Percentiles rank a stretch among this genome's conserved stretches.
Evolutionary conservation across 345 rosid genomes (phyloP).

Genomic region (Hirschfeldia incana): DNA sequence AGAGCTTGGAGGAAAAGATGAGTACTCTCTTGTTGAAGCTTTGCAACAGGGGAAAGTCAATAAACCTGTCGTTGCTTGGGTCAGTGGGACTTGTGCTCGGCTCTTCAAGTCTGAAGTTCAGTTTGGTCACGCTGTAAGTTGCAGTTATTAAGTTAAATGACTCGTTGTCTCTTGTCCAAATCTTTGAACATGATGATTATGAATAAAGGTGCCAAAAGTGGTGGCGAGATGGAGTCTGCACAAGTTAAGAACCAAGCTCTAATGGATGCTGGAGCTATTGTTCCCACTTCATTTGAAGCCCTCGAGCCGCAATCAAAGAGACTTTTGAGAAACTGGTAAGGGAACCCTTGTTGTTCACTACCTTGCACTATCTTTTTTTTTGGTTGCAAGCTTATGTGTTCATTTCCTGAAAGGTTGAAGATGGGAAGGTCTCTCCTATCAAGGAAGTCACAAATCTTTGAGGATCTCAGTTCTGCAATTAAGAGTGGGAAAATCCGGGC

Average conservation of each 20-base stretch:
- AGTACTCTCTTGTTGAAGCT: constrained; percentile 95
- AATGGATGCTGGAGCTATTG: constrained; percentile 85
- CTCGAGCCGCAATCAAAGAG: constrained; percentile 74
- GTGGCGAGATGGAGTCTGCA: constrained; percentile 14
- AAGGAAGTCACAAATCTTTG: constrained; percentile 91
- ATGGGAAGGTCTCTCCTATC: constrained; percentile 66
- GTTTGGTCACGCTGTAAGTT: constrained; percentile 97
- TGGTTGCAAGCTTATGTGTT: constrained; percentile 9
- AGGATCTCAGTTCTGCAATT: constrained; percentile 89
- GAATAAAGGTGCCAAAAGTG: constrained; percentile 90
- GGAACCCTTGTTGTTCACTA: constrained; percentile 26
- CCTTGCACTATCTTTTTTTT: neutral
- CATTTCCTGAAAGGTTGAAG: constrained; percentile 58
- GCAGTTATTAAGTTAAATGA: neutral
- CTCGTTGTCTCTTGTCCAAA: neutral
- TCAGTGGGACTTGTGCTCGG: constrained; percentile 95
- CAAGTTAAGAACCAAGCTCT: constrained; percentile 93
- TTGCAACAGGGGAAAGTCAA: constrained; percentile 87
- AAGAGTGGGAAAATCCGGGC: constrained; percentile 98
- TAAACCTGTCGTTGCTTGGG: constrained; percentile 97
- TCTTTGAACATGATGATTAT: neutral
- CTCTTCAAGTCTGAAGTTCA: constrained; percentile 98
- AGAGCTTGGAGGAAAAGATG: constrained; percentile 98
- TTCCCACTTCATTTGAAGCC: constrained; percentile 91
- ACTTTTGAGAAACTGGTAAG: constrained; percentile 84